Percentiles rank a stretch among this genome's conserved stretches.
These are phyloP conservation scores for Nicotiana otophora DNA, from an alignment of 257 asterid genomes.

Conservation along the genomic window DNA sequence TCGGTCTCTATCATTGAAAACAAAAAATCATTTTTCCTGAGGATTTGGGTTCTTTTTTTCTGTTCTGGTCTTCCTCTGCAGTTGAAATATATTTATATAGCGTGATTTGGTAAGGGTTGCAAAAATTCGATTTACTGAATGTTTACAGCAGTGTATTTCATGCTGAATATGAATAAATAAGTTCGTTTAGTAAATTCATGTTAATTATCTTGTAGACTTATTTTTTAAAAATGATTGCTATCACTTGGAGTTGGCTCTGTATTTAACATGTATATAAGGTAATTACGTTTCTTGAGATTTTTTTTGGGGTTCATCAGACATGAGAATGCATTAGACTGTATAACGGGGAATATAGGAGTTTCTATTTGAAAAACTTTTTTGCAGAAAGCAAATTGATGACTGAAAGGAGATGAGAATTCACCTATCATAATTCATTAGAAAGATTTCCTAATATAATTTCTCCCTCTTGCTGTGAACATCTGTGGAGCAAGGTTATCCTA, in stretches of 20 bases:
- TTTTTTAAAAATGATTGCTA: no score
- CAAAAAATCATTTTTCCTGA: background rate
- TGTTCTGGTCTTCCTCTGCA: background rate
- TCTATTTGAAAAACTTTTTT: background rate
- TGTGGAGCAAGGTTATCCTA: background rate
- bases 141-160: no score
- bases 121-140: no score
- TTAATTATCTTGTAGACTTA: no score
- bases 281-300: background rate
- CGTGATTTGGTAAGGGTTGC: background rate
- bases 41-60: background rate
- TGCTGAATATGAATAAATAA: no score
- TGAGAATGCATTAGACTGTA: background rate
- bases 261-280: background rate
- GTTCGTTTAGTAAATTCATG: no score
- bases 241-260: no score
- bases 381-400: background rate
- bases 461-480: background rate
- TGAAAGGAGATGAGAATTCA: background rate
- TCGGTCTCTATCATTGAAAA: background rate
- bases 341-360: background rate
- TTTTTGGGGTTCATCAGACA: background rate
- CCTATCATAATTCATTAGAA: background rate
- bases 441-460: background rate
- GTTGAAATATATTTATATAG: background rate